These are phyloP conservation scores for Daldinia bambusicola DNA, from an alignment of 495 filamentous ascomycete species.

Conservation along the genomic window DNA sequence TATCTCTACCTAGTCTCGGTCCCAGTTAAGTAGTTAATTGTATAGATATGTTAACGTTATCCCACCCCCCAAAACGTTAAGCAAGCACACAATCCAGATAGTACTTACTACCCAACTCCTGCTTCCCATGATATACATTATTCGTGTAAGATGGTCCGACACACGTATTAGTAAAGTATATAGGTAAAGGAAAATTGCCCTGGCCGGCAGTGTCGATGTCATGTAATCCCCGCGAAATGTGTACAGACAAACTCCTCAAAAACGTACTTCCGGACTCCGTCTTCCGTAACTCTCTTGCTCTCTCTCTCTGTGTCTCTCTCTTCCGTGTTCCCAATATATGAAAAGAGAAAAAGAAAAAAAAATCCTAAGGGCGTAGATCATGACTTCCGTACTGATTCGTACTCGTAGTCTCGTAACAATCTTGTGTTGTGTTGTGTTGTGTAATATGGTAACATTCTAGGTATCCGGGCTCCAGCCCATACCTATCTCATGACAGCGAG, in stretches of 20 bases:
- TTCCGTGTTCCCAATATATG: constrained; percentile 1
- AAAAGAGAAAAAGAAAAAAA: neutral
- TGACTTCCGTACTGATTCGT: constrained; percentile 13
- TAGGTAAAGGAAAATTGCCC: constrained; percentile 5
- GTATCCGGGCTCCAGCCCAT: constrained; percentile 8
- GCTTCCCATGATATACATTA: constrained; percentile 14
- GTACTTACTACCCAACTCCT: constrained; percentile 1
- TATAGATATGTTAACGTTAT: neutral
- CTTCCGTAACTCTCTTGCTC: neutral
- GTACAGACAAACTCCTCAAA: constrained; percentile 33
- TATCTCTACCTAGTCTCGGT: neutral
- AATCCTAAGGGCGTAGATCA: neutral
- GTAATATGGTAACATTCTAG: neutral
- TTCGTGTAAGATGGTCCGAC: too few species aligned
- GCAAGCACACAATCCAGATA: constrained; percentile 3
- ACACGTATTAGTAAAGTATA: neutral
- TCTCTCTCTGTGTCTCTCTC: neutral
- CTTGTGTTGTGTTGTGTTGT: constrained; percentile 8
- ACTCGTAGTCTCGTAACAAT: constrained; percentile 35
- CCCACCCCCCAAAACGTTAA: neutral
- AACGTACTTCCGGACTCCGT: constrained; percentile 23
- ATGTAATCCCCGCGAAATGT: constrained; percentile 21
- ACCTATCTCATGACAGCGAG: too few species aligned
- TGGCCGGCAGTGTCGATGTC: constrained; percentile 11
- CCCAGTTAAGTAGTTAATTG: constrained; percentile 1